These are phyloP conservation scores for Coniophora puteana DNA, from an alignment of 1,284 basidiomycete genomes.

Conservation along the genomic window DNA sequence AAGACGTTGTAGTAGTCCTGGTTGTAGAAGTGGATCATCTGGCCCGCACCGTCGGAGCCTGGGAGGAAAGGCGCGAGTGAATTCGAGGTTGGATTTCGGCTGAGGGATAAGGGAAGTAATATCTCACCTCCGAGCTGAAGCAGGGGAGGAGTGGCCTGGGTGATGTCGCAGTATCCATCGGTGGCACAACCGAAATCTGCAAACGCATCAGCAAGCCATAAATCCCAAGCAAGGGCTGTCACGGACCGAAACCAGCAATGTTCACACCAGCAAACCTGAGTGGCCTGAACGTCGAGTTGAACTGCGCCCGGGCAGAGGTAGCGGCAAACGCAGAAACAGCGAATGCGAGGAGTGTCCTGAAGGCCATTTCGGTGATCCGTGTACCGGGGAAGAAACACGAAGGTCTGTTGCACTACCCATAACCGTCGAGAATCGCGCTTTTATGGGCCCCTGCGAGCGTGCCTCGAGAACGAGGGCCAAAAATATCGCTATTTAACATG, in stretches of 20 bases:
- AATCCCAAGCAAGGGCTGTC: background rate
- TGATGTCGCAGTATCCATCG: constrained; percentile 15
- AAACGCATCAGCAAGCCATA: background rate
- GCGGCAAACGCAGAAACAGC: constrained; percentile 2
- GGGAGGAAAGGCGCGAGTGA: no score
- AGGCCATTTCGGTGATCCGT: no score
- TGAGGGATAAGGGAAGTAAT: constrained; percentile 7
- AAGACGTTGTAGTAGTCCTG: constrained; percentile 40
- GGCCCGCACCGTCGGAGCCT: constrained; percentile 28
- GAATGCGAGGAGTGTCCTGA: constrained; percentile 8
- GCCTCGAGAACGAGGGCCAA: no score
- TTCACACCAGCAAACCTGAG: constrained; percentile 22
- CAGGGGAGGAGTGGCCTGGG: constrained; percentile 15
- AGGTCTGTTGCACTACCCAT: no score
- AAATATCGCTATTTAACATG: no score
- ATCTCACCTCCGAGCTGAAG: constrained; percentile 9
- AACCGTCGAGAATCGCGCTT: no score
- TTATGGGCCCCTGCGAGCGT: no score
- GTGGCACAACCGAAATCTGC: constrained; percentile 22
- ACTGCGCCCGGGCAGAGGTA: constrained; percentile 3
- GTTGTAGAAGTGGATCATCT: constrained; percentile 48
- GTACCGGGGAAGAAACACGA: no score
- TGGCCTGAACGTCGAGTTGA: constrained; percentile 10
- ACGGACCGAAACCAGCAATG: constrained; percentile 21
- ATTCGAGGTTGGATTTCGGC: no score